Evolutionary conservation across 495 filamentous ascomycete genomes (phyloP).

Genomic region (Rusavskia elegans): DNA sequence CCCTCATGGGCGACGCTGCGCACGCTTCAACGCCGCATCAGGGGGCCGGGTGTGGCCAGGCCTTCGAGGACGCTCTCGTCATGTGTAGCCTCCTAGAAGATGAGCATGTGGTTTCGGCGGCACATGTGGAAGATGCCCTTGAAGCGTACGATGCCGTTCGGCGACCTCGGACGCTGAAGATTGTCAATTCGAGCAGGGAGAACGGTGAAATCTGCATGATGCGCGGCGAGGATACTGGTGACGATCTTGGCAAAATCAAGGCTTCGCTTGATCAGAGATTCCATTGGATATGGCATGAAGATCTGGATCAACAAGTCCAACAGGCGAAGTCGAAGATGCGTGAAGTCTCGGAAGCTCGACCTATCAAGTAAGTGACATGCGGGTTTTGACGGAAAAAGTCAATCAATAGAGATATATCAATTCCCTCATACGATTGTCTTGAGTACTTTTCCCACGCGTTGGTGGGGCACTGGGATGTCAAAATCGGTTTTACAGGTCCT

Average conservation of each 20-base stretch:
- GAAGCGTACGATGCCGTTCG: conserved; percentile 44
- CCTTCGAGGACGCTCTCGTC: conserved; percentile 51
- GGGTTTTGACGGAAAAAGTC: not conserved
- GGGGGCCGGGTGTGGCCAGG: conserved; percentile 50
- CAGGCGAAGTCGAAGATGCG: not conserved
- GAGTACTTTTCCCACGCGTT: too few relatives aligned
- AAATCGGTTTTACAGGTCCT: too few relatives aligned
- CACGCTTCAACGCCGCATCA: conserved; percentile 58
- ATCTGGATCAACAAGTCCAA: conserved; percentile 1
- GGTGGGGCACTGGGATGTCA: too few relatives aligned
- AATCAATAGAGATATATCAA: not conserved
- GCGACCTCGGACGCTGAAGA: conserved; percentile 31
- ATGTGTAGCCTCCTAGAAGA: conserved; percentile 39
- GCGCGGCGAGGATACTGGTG: conserved; percentile 23
- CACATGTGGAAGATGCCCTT: conserved; percentile 36
- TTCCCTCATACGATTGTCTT: too few relatives aligned
- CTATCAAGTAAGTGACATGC: not conserved
- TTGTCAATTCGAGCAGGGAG: conserved; percentile 32
- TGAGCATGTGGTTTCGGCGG: not conserved
- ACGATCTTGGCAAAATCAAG: conserved; percentile 28
- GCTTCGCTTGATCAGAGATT: conserved; percentile 25
- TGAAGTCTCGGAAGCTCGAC: not conserved
- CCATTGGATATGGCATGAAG: conserved; percentile 33
- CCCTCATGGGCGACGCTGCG: conserved; percentile 52
- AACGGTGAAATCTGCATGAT: conserved; percentile 27